Percentiles rank a stretch among this genome's conserved stretches.
phyloP scores from a whole-genome alignment of 345 rosid genomes.

The Dovyalis caffra region DNA sequence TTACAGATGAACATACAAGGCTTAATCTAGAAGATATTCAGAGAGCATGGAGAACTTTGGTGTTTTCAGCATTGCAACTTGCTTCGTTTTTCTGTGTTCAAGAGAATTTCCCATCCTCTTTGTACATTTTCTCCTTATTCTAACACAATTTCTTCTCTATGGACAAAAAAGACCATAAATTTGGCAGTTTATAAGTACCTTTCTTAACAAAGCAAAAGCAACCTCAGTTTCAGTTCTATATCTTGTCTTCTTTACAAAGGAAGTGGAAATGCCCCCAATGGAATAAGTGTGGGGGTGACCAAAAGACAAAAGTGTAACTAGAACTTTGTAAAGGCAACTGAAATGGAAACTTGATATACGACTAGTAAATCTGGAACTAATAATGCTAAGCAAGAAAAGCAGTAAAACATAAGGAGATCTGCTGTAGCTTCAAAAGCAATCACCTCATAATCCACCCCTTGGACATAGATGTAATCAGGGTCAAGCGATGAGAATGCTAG shows the following conservation, averaged over 20 bases:
- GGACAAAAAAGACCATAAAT: background rate
- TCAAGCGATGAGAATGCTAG: slow-evolving; percentile 62
- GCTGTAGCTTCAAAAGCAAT: slow-evolving; percentile 2
- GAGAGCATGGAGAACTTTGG: background rate
- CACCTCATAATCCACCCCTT: slow-evolving; percentile 76
- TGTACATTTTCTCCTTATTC: background rate
- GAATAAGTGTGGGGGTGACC: background rate
- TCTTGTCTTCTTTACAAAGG: background rate
- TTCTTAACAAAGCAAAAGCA: background rate
- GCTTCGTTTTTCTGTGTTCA: background rate
- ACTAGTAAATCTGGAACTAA: background rate
- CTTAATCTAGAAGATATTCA: background rate
- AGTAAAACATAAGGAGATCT: background rate
- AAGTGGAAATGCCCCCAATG: background rate
- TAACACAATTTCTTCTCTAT: background rate
- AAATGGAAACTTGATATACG: background rate
- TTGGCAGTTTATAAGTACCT: background rate
- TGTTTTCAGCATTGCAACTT: background rate
- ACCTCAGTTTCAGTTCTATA: background rate
- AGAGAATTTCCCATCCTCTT: background rate
- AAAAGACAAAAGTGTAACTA: background rate
- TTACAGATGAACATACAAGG: background rate
- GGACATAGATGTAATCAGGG: slow-evolving; percentile 51
- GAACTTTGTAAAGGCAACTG: background rate
- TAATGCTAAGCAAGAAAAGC: background rate